These are phyloP conservation scores for Plasmodium gaboni DNA, from an alignment of 169 alveolate species.

Conservation along the genomic window DNA sequence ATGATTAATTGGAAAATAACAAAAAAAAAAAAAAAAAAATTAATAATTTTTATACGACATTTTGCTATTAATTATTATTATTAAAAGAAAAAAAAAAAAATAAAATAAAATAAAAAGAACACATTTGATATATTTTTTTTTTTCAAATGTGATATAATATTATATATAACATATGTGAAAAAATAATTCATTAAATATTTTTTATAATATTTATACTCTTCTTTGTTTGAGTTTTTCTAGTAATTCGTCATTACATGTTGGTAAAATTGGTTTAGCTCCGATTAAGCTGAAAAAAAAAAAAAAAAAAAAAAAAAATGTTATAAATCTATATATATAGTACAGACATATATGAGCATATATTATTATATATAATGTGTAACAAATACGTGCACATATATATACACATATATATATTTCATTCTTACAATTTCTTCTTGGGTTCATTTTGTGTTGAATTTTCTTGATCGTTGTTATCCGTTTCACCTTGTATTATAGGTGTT, in stretches of 20 bases:
- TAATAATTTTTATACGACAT: too few relatives aligned
- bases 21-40: too few relatives aligned
- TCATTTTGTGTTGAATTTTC: slow-evolving; percentile 2
- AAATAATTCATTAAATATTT: neutral
- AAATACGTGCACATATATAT: too few relatives aligned
- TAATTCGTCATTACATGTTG: slow-evolving; percentile 35
- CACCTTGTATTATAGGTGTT: neutral
- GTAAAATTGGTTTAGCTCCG: slow-evolving; percentile 48
- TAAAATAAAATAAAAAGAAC: too few relatives aligned
- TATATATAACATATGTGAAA: too few relatives aligned
- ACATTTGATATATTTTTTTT: too few relatives aligned
- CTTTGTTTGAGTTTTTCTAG: slow-evolving; percentile 47
- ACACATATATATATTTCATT: neutral
- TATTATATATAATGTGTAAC: neutral
- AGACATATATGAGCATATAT: neutral
- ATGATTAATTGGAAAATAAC: too few relatives aligned
- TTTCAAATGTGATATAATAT: too few relatives aligned
- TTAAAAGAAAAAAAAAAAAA: too few relatives aligned
- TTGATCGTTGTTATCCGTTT: neutral
- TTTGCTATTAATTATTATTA: too few relatives aligned
- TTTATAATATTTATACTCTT: neutral
- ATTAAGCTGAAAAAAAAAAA: slow-evolving; percentile 8
- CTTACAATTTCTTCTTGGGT: slow-evolving; percentile 41
- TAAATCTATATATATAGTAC: neutral
- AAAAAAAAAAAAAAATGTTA: slow-evolving; percentile 10